Evolutionary conservation across 495 filamentous ascomycete genomes (phyloP), one percentile per base, ranked within the genome.

Genomic region (Tuber calosporum): DNA sequence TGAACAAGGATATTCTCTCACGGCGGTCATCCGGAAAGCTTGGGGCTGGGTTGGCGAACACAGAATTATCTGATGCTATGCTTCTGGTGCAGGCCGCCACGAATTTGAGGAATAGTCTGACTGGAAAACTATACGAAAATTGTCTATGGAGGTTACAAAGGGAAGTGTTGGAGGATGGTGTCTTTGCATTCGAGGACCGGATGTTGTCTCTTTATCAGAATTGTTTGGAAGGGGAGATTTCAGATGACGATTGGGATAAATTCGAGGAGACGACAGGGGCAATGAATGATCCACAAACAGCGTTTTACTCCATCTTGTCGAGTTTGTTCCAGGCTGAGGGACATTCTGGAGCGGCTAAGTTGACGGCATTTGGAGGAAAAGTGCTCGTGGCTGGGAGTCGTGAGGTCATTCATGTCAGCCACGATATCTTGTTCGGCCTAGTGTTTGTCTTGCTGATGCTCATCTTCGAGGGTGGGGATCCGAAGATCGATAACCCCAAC

Each of bases 371-470:
- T 79, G 94, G 94, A 19, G 86, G 87, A 4, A 90, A 88, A 73
- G 83, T 92, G 7, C 84, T 93, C 15, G 86, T 96, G 13, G 89
- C 87, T 40, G 90, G 90, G 34, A 88, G 91, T 4, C 90, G 94
- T 77, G 95, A 98, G 79, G 89, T 89, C 19, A 87, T 93, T 37
- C 84, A 89, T 67, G 81, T 90, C 8, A 88, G 90, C 73, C 87
- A 87, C 75, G 86, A 87, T 43, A 85, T 94, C 22, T 87, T 96
- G 22, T 88, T 92, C 67, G 90, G 92, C 81, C 87, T 97, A n/a
- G 81, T 97, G 2, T 84, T 93, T n/a, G 84, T 97, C 6, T 86
- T 95, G 17, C 91, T 97, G 76, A 88, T 97, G 82, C 70, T 75
- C 9, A 69, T 72, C 4, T 78, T 79, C 11, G 71, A 73, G 39